Percentiles rank a stretch among this genome's conserved stretches.
Evolutionary conservation across 306 rosid genomes (phyloP).

Genomic region (Vicia sativa): DNA sequence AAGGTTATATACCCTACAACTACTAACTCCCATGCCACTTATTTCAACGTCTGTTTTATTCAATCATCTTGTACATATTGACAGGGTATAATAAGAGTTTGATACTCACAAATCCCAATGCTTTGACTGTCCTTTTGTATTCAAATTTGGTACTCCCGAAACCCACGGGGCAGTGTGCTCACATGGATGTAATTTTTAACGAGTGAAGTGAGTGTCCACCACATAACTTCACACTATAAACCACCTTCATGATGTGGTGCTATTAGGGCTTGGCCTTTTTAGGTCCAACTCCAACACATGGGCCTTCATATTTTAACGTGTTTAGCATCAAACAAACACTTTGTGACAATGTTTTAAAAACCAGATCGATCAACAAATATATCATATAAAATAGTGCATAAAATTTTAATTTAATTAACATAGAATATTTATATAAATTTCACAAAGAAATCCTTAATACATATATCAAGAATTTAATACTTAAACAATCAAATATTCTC

Average conservation of each 20-base stretch:
- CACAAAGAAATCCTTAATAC: too few relatives aligned
- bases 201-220: constrained; percentile 18
- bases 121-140: constrained; percentile 51
- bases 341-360: too few relatives aligned
- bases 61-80: constrained; percentile 21
- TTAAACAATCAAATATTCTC: too few relatives aligned
- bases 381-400: too few relatives aligned
- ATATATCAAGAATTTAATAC: too few relatives aligned
- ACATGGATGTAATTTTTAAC: constrained; percentile 43
- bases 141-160: constrained; percentile 52
- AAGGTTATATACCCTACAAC: constrained; percentile 44
- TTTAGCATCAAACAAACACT: constrained; percentile 45
- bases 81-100: constrained; percentile 42
- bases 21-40: constrained; percentile 53
- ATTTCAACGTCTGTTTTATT: constrained; percentile 43
- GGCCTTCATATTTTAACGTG: constrained; percentile 44
- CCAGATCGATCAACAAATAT: too few relatives aligned
- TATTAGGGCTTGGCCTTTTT: constrained; percentile 21
- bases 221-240: neutral
- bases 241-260: neutral
- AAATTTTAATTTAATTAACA: too few relatives aligned
- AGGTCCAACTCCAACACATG: constrained; percentile 43
- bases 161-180: constrained; percentile 70
- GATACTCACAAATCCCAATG: constrained; percentile 60
- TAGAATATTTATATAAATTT: too few relatives aligned